Conservation (phyloP, 2,329 filamentous ascomycete species). For the Pseudogymnoascus sp. region DNA sequence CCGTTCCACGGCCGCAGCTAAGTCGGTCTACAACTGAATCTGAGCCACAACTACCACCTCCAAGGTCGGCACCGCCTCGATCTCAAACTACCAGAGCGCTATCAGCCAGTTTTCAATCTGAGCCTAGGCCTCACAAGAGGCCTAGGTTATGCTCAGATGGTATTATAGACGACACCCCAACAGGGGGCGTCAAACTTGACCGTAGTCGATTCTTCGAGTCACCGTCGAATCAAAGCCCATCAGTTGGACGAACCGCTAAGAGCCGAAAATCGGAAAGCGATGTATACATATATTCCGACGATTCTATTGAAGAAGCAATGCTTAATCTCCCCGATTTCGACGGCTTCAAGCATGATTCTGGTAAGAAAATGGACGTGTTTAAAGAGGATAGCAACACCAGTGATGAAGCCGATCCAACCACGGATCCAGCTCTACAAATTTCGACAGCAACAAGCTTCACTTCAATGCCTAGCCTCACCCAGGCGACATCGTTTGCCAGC, state of each 20-base stretch:
- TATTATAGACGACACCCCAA: slow-evolving; percentile 27
- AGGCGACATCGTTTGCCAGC: slow-evolving; percentile 16
- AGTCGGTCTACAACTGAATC: slow-evolving; percentile 18
- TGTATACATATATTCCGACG: slow-evolving; percentile 44
- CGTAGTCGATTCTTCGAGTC: slow-evolving; percentile 41
- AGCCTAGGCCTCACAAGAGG: slow-evolving; percentile 40
- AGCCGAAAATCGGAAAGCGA: slow-evolving; percentile 33
- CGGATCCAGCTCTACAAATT: not conserved
- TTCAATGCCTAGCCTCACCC: slow-evolving; percentile 18
- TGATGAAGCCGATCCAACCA: not conserved
- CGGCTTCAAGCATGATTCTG: slow-evolving; percentile 13
- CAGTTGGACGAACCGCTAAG: slow-evolving; percentile 25
- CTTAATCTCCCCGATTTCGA: slow-evolving; percentile 33
- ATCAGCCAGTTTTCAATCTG: slow-evolving; percentile 30
- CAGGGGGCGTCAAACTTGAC: slow-evolving; percentile 24
- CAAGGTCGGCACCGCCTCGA: slow-evolving; percentile 25
- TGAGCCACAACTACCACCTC: slow-evolving; percentile 26
- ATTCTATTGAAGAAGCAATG: slow-evolving; percentile 41
- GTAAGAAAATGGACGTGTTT: slow-evolving; percentile 5
- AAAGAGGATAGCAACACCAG: not conserved
- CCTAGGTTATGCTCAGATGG: slow-evolving; percentile 42
- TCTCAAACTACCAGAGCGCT: slow-evolving; percentile 34
- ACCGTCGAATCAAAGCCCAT: slow-evolving; percentile 31
- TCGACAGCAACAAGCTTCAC: not conserved
- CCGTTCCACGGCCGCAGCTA: slow-evolving; percentile 30